phyloP scores from a whole-genome alignment of 176 grass and related monocot species.

The Elymus sibiricus region DNA sequence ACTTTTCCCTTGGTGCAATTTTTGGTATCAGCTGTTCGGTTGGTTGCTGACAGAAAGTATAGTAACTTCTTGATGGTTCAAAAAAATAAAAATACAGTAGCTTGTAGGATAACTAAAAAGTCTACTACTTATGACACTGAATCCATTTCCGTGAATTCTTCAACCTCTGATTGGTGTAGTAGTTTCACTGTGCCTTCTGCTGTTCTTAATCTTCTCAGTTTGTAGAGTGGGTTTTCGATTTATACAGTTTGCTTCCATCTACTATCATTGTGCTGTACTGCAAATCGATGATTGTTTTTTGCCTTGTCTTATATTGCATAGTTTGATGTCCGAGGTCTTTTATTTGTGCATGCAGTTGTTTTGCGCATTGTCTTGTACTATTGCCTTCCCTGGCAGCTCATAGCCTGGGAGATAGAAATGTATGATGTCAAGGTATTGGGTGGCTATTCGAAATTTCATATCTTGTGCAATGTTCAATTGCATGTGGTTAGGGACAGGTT shows the following conservation, averaged over 20 bases:
- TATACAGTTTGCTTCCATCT: slow-evolving; percentile 2
- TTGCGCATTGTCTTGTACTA: not conserved
- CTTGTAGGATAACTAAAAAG: slow-evolving; percentile 2
- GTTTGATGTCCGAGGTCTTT: not conserved
- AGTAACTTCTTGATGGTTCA: not conserved
- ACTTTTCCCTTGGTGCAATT: not conserved
- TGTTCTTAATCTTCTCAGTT: not conserved
- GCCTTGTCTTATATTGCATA: not conserved
- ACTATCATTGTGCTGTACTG: not conserved
- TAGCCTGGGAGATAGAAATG: not conserved
- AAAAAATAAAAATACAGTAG: not conserved
- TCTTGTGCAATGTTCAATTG: not conserved
- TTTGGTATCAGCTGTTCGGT: slow-evolving; percentile 2
- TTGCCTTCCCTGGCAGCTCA: not conserved
- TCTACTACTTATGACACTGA: not conserved
- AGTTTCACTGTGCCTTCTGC: slow-evolving; percentile 6
- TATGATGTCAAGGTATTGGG: not conserved
- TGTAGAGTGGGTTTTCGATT: not conserved
- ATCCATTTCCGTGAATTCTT: not conserved
- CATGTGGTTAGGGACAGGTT: not conserved
- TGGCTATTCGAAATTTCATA: not conserved
- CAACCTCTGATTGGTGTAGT: not conserved
- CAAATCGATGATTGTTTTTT: not conserved
- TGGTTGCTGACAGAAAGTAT: slow-evolving; percentile 3
- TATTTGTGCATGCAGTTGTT: not conserved